These are phyloP conservation scores for Xylaria multiplex DNA, from an alignment of 2,329 filamentous ascomycete species.

Conservation along the genomic window DNA sequence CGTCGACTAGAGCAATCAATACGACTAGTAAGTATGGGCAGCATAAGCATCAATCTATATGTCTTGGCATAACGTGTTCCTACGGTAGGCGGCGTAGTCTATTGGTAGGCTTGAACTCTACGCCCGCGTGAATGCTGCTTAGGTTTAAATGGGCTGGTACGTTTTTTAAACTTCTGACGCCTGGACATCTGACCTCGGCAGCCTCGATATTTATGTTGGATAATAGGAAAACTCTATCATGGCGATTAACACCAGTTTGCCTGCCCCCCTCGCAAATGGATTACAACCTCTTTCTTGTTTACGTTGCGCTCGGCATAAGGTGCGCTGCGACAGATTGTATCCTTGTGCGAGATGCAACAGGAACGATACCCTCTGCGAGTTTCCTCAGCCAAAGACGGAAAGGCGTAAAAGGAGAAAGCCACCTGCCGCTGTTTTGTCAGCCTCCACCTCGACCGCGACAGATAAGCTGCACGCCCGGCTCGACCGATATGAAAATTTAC, in stretches of 20 bases:
- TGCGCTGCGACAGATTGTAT: constrained; percentile 17
- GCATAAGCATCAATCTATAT: too few species aligned
- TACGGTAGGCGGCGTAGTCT: too few species aligned
- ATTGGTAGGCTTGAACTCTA: too few species aligned
- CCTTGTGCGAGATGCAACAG: constrained; percentile 17
- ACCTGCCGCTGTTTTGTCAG: neutral
- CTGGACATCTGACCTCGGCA: too few species aligned
- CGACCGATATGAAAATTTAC: constrained; percentile 16
- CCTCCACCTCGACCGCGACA: constrained; percentile 1
- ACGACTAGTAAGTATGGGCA: too few species aligned
- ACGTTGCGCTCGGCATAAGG: constrained; percentile 18
- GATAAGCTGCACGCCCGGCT: constrained; percentile 8
- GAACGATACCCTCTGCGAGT: constrained; percentile 16
- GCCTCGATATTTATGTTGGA: too few species aligned
- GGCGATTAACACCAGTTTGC: neutral
- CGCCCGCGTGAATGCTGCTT: too few species aligned
- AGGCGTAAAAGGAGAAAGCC: constrained; percentile 15
- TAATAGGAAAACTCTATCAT: too few species aligned
- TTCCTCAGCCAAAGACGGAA: constrained; percentile 17
- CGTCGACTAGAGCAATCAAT: too few species aligned
- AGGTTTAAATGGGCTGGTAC: too few species aligned
- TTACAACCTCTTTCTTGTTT: constrained; percentile 14
- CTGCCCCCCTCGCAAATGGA: constrained; percentile 10
- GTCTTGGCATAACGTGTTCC: too few species aligned
- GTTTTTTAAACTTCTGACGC: too few species aligned